These are phyloP conservation scores for Rhodotorula toruloides DNA, from an alignment of 768 basidiomycete species.

Conservation along the genomic window DNA sequence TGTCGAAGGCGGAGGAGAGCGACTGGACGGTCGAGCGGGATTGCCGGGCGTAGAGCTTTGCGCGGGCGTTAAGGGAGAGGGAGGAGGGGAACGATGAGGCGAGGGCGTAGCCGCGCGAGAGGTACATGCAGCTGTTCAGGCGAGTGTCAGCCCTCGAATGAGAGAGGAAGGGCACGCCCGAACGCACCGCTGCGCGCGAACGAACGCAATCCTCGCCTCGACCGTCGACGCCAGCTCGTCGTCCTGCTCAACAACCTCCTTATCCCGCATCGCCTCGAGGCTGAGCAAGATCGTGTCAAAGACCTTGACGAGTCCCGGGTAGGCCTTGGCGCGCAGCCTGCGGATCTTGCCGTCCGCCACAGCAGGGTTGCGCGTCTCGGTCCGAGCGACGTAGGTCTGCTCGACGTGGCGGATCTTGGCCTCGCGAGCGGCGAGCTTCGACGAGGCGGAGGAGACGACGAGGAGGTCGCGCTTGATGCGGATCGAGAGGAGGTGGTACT, in stretches of 20 bases:
- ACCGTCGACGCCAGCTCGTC: conserved; percentile 73
- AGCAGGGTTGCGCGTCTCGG: conserved; percentile 42
- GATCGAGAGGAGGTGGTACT: conserved; percentile 77
- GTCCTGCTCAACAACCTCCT: conserved; percentile 81
- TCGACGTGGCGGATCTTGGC: conserved; percentile 28
- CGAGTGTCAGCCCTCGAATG: neutral
- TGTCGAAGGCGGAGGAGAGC: conserved; percentile 38
- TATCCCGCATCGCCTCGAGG: conserved; percentile 71
- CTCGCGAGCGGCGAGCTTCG: conserved; percentile 29
- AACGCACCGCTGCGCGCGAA: conserved; percentile 62
- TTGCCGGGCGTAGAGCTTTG: conserved; percentile 68
- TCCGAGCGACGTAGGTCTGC: conserved; percentile 35
- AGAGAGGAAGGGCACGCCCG: neutral
- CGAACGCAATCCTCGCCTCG: conserved; percentile 61
- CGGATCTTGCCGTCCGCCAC: conserved; percentile 47
- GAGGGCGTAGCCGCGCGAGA: conserved; percentile 65
- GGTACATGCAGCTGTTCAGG: conserved; percentile 60
- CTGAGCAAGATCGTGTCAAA: conserved; percentile 81
- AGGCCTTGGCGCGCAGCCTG: conserved; percentile 65
- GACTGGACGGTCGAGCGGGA: conserved; percentile 54
- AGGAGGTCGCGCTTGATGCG: conserved; percentile 85
- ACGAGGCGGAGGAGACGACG: conserved; percentile 54
- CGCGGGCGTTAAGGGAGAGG: conserved; percentile 65
- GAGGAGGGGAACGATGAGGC: conserved; percentile 58
- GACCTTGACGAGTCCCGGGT: conserved; percentile 76